These are phyloP conservation scores for Talaromyces sp. DNA, from an alignment of 2,329 filamentous ascomycete genomes.

Conservation along the genomic window DNA sequence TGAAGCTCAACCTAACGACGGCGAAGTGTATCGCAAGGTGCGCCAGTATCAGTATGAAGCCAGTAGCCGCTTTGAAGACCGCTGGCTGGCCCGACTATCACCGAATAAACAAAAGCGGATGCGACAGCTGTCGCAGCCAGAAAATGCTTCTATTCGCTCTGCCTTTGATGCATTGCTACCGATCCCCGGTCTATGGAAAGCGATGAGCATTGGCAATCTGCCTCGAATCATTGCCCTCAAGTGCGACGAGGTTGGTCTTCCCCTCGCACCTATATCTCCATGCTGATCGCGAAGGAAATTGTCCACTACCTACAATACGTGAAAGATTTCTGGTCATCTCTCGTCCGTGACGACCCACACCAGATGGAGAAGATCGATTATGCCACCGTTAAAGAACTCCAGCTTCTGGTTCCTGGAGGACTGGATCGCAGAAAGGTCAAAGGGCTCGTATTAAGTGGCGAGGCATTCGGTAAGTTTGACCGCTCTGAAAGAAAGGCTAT, in stretches of 20 bases:
- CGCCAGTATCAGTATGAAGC: slow-evolving; percentile 2
- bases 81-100: slow-evolving; percentile 12
- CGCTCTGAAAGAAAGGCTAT: slow-evolving; percentile 1
- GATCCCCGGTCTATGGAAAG: slow-evolving; percentile 1
- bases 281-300: slow-evolving; percentile 15
- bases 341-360: slow-evolving; percentile 18
- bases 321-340: slow-evolving; percentile 21
- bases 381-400: background rate
- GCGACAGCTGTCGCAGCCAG: slow-evolving; percentile 10
- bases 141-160: background rate
- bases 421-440: background rate
- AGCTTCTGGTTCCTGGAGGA: background rate
- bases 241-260: slow-evolving; percentile 1
- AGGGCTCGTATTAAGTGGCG: background rate
- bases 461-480: background rate
- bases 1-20: background rate
- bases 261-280: background rate
- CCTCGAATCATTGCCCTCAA: background rate
- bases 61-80: slow-evolving; percentile 13
- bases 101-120: slow-evolving; percentile 15
- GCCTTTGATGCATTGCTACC: slow-evolving; percentile 1
- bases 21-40: slow-evolving; percentile 3
- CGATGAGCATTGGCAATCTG: background rate
- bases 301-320: slow-evolving; percentile 23
- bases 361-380: slow-evolving; percentile 19